Percentiles rank a stretch among this genome's conserved stretches.
Conservation (phyloP, 495 filamentous ascomycete genomes). For the Xylaria venustula region DNA sequence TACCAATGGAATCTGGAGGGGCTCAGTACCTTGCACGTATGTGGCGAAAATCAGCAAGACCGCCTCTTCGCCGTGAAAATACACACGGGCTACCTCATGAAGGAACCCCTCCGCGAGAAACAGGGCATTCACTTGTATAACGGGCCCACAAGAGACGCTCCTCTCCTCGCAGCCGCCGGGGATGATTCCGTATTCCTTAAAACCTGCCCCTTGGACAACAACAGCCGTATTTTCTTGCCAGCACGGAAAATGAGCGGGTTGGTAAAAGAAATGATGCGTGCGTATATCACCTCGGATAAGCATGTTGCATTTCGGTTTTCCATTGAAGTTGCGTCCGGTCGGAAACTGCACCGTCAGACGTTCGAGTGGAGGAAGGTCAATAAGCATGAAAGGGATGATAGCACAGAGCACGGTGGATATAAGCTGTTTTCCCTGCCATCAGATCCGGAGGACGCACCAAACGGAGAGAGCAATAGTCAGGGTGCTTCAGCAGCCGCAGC, state of each 20-base stretch:
- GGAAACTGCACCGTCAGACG: neutral
- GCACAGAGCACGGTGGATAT: neutral
- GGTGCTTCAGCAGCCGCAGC: neutral
- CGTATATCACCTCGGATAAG: neutral
- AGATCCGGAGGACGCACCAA: neutral
- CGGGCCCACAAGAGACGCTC: neutral
- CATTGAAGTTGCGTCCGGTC: neutral
- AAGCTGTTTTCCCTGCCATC: neutral
- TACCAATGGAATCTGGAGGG: neutral
- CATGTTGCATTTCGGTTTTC: neutral
- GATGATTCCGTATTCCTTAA: neutral
- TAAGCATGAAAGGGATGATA: neutral
- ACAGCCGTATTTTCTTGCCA: neutral
- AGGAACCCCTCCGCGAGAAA: neutral
- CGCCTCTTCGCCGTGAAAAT: slow-evolving; percentile 1
- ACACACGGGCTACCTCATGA: neutral
- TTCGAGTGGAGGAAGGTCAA: slow-evolving; percentile 1
- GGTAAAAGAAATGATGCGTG: neutral
- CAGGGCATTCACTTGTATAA: neutral
- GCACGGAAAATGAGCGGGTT: neutral
- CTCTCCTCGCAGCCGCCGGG: neutral
- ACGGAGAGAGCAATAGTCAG: neutral
- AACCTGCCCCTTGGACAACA: neutral
- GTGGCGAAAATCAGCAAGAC: neutral
- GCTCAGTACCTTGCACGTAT: neutral